Conservation (phyloP, 2,329 filamentous ascomycete species). For the Fusarium sambucinum region DNA sequence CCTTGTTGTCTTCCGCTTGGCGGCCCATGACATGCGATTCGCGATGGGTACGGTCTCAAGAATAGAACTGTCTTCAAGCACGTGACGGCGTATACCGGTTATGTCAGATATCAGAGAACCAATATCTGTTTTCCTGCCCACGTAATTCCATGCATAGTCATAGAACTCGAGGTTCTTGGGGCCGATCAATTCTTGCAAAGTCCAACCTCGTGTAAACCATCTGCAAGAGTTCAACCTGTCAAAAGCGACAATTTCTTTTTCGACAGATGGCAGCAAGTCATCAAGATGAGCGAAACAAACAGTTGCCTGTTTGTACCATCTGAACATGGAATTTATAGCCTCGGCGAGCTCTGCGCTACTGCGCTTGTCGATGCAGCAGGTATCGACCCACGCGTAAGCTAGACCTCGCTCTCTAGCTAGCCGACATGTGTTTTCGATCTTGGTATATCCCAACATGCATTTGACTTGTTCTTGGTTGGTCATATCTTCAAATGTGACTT, state of each 20-base stretch:
- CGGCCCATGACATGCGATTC: constrained; percentile 27
- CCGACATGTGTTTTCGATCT: background rate
- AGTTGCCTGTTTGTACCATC: background rate
- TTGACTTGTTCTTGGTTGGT: accelerated
- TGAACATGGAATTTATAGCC: constrained; percentile 15
- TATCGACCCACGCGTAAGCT: constrained; percentile 8
- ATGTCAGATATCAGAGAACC: background rate
- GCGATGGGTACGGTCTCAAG: constrained; percentile 7
- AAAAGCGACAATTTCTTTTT: accelerated
- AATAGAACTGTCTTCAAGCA: background rate
- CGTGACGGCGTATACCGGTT: background rate
- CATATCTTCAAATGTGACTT: constrained; percentile 12
- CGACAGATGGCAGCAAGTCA: background rate
- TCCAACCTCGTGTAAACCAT: constrained; percentile 21
- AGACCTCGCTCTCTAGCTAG: background rate
- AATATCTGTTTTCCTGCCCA: background rate
- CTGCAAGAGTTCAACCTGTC: background rate
- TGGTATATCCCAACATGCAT: background rate
- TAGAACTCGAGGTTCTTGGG: background rate
- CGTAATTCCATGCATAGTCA: background rate
- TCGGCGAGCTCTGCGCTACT: constrained; percentile 15
- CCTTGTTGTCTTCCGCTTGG: constrained; percentile 5
- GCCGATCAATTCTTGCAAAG: constrained; percentile 15
- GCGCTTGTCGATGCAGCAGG: constrained; percentile 12
- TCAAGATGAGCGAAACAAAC: constrained; percentile 11